Percentiles rank a stretch among this genome's conserved stretches.
Evolutionary conservation across 2,329 filamentous ascomycete genomes (phyloP).

Genomic region (Penicillium digitatum): DNA sequence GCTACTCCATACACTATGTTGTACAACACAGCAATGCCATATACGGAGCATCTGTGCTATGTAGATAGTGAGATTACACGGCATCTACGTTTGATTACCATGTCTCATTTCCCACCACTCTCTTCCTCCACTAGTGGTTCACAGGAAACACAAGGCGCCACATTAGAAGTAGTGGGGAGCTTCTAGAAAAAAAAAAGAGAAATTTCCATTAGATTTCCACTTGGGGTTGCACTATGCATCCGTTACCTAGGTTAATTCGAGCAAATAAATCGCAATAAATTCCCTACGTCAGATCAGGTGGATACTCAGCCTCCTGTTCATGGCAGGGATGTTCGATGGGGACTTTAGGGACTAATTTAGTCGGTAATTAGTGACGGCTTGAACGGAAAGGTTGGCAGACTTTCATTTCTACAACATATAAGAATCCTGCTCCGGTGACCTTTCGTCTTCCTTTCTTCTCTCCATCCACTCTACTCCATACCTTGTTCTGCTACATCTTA

Average conservation of each 20-base stretch:
- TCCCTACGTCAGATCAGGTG: constrained; percentile 30
- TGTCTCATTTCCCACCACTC: constrained; percentile 4
- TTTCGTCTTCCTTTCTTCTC: background rate
- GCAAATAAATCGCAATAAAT: constrained; percentile 16
- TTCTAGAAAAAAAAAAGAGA: constrained; percentile 25
- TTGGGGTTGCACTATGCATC: constrained; percentile 22
- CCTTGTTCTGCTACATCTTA: background rate
- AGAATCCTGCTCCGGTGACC: constrained; percentile 1
- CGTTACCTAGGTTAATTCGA: constrained; percentile 3
- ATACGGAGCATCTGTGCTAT: no score
- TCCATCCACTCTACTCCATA: background rate
- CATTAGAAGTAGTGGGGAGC: constrained; percentile 19
- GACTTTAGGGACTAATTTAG: constrained; percentile 11
- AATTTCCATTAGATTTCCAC: constrained; percentile 25
- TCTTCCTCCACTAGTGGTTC: constrained; percentile 15
- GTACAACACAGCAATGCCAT: no score
- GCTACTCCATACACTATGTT: no score
- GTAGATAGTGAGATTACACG: background rate
- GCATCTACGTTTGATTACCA: background rate
- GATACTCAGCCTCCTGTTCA: constrained; percentile 30
- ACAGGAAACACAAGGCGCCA: constrained; percentile 3
- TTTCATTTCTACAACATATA: constrained; percentile 11
- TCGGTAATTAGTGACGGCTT: constrained; percentile 16
- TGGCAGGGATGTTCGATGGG: constrained; percentile 25
- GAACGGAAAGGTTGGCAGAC: constrained; percentile 4